Conservation (phyloP, 768 basidiomycete species). For the Ramaria sp. region DNA sequence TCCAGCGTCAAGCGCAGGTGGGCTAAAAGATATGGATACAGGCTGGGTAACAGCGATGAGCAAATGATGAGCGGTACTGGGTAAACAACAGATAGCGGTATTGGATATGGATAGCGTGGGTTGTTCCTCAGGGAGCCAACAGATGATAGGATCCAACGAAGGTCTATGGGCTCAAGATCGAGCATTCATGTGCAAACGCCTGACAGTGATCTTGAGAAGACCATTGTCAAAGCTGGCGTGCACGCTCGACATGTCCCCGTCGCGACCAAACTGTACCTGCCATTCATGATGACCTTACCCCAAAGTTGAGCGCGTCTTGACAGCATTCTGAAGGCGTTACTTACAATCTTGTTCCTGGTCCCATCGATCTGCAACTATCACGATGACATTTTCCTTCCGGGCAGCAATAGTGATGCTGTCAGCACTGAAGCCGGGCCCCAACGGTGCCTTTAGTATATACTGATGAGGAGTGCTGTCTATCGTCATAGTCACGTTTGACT, state of each 20-base stretch:
- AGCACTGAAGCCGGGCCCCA: conserved; percentile 16
- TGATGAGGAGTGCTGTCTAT: conserved; percentile 14
- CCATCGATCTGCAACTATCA: conserved; percentile 18
- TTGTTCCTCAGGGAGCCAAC: neutral
- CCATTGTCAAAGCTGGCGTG: conserved; percentile 15
- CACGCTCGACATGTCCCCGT: conserved; percentile 16
- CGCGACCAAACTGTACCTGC: conserved; percentile 17
- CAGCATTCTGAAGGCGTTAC: conserved; percentile 4
- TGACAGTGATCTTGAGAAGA: conserved; percentile 16
- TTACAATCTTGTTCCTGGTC: conserved; percentile 18
- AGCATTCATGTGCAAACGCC: conserved; percentile 5
- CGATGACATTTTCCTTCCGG: conserved; percentile 14
- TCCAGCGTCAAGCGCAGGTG: neutral
- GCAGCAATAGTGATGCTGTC: conserved; percentile 18
- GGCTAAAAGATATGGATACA: neutral
- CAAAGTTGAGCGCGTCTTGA: neutral
- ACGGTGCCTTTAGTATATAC: conserved; percentile 14
- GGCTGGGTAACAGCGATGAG: neutral
- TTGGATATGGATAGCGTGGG: neutral
- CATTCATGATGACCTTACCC: conserved; percentile 17
- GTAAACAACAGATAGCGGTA: neutral
- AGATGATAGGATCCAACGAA: neutral
- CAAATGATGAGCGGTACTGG: neutral
- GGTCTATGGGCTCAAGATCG: neutral
- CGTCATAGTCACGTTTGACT: conserved; percentile 12